These are phyloP conservation scores for Mortierella hygrophila DNA, from an alignment of 192 early-diverging fungal species.

Conservation along the genomic window DNA sequence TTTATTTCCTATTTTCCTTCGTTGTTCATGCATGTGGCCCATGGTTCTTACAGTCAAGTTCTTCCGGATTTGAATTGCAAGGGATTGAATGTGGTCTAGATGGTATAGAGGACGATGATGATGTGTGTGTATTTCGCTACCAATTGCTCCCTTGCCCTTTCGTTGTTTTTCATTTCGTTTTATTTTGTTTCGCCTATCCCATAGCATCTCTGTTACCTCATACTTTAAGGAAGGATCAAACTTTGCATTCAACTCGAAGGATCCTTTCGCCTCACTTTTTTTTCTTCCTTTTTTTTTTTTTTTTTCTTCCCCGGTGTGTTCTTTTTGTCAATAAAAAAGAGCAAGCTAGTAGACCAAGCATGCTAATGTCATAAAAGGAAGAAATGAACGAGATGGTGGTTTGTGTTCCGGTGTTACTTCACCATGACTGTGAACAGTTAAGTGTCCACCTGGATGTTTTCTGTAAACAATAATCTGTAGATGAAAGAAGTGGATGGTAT, in stretches of 20 bases:
- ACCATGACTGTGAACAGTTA: too few species aligned
- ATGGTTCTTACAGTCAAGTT: background rate
- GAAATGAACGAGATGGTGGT: too few species aligned
- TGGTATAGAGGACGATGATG: background rate
- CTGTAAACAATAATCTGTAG: too few species aligned
- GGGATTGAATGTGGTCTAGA: background rate
- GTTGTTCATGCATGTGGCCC: background rate
- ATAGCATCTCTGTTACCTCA: background rate
- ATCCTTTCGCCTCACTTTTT: background rate
- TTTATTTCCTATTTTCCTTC: background rate
- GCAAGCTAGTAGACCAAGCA: background rate
- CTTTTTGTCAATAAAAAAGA: background rate
- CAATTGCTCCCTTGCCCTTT: background rate
- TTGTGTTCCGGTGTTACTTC: too few species aligned
- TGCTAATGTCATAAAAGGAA: too few species aligned
- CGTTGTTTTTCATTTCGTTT: constrained; percentile 17
- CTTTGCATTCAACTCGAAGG: constrained; percentile 49
- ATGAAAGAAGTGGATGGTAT: too few species aligned
- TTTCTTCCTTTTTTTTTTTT: background rate
- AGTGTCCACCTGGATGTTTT: too few species aligned
- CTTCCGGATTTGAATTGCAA: background rate
- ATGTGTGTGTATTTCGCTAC: background rate
- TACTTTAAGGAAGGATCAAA: constrained; percentile 21
- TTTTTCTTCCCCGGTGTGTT: background rate
- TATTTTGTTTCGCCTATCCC: background rate